Base-by-base conservation (phyloP, 176 grass and related monocot species). In the Elaeis guineensis region DNA sequence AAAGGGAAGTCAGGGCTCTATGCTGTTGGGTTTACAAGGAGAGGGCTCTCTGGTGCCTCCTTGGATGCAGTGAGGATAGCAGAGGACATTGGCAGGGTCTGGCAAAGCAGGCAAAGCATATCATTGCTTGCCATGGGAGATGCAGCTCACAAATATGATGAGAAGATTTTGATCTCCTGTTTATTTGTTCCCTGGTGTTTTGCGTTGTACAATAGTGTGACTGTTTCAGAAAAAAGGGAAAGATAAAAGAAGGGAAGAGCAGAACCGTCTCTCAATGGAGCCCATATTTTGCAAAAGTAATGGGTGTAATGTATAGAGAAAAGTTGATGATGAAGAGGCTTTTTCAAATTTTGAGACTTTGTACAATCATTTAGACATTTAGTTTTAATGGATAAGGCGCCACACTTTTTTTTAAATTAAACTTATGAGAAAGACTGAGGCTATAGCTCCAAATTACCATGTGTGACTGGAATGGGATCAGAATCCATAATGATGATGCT, bases 21-120 rank as follows among this genome's bases (percentile, higher is more conserved):
- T 62, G 29, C 68, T 16, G 79, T 72, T 59, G 79, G 79, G 50
- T 82, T 82, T 58, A 52, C 80, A 52, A 72, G 54, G 39, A 83
- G 73, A 69, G 80, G 80, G 25, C 74, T 83, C 35, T 58, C 80
- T 12, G 73, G 80, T 12, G 68, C 62, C 9, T 61, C 74, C 0
- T 51, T 70, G 51, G 68, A 77, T 19, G 80, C 80, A 12, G 51
- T 58, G 35, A 62, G 29, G 21, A 71, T 77, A 51, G 80, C 80
- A 25, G 65, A 58, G 65, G 62, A 83, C 58, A 76, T 83, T 49
- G 72, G 49, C 30, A 55, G 50, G 57, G 64, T 73, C 6, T 83
- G 80, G 80, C 79, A 5, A 72, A 57, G 26, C 67, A 72, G 50
- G 61, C 62, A 21, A 71, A 77, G 52, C 73, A 62, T 22, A 69